Percentiles rank a stretch among this genome's conserved stretches.
phyloP scores from a whole-genome alignment of 2,329 filamentous ascomycete species.

The Cladorrhinum sp. region DNA sequence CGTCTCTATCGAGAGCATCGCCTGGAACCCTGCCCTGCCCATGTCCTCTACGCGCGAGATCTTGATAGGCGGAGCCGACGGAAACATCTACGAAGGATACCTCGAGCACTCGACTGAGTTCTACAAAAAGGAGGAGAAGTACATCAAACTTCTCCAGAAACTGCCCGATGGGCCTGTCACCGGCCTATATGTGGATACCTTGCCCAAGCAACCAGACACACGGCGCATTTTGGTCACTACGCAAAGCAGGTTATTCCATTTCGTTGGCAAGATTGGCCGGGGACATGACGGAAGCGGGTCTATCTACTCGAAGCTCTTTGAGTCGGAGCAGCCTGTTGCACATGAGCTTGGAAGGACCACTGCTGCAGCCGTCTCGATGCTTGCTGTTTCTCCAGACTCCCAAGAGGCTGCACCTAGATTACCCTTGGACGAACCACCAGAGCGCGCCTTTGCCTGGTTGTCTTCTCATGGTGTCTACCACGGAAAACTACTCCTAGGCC shows the following conservation, averaged over 20 bases:
- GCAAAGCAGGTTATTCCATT: conserved; percentile 72
- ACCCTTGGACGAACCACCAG: conserved; percentile 55
- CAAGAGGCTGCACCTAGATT: conserved; percentile 46
- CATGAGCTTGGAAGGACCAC: conserved; percentile 68
- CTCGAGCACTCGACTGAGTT: conserved; percentile 94
- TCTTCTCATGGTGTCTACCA: conserved; percentile 83
- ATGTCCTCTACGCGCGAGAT: conserved; percentile 95
- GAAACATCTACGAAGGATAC: conserved; percentile 90
- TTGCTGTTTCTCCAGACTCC: conserved; percentile 75
- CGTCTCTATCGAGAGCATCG: conserved; percentile 81
- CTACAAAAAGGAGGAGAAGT: conserved; percentile 92
- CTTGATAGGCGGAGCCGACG: conserved; percentile 84
- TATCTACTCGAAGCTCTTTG: conserved; percentile 84
- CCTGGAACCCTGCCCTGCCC: conserved; percentile 91
- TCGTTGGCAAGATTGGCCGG: conserved; percentile 72
- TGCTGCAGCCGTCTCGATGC: conserved; percentile 57
- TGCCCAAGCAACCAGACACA: conserved; percentile 64
- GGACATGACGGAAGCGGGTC: conserved; percentile 77
- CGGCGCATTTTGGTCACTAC: conserved; percentile 79
- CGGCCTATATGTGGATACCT: conserved; percentile 77
- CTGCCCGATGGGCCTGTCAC: conserved; percentile 79
- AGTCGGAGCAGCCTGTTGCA: conserved; percentile 74
- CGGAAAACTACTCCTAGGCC: conserved; percentile 68
- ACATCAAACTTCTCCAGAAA: conserved; percentile 79
- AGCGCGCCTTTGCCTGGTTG: conserved; percentile 86